A percentile compares a stretch with the other conserved stretches of the same genome.
These are phyloP conservation scores for Mycena leptocephala DNA, from an alignment of 768 basidiomycete genomes.

Conservation along the genomic window DNA sequence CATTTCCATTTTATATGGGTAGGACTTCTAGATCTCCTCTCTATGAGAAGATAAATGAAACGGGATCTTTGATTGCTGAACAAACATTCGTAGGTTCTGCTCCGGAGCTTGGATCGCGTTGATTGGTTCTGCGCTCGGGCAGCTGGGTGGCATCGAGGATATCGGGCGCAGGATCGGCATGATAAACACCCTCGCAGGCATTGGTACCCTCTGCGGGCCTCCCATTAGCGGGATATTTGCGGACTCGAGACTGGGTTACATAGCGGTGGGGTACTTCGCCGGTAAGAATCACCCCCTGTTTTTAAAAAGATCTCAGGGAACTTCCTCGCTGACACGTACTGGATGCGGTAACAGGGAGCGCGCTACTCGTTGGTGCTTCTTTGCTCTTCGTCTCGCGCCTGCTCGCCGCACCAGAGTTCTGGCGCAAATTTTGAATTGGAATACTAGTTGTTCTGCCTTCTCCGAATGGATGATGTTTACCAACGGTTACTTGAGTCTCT, in stretches of 20 bases:
- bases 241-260: conserved; percentile 49
- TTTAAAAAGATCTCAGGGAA: too few relatives aligned
- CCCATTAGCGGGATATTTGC: conserved; percentile 66
- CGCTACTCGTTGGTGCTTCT: background rate
- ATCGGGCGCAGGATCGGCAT: conserved; percentile 62
- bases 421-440: background rate
- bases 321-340: too few relatives aligned
- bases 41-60: too few relatives aligned
- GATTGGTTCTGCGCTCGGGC: conserved; percentile 50
- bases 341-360: background rate
- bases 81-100: too few relatives aligned
- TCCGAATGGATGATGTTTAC: background rate
- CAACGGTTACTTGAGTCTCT: background rate
- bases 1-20: background rate
- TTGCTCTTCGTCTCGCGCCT: background rate
- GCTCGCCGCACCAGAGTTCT: background rate
- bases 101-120: conserved; percentile 61
- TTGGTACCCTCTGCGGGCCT: conserved; percentile 62
- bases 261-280: conserved; percentile 52
- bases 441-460: too few relatives aligned
- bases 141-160: conserved; percentile 58
- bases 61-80: too few relatives aligned
- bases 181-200: conserved; percentile 54
- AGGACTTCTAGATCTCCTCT: too few relatives aligned
- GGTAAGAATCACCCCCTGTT: conserved; percentile 39